Base-by-base conservation (phyloP, 192 early-diverging fungal genomes). In the Glomus cerebriforme region DNA sequence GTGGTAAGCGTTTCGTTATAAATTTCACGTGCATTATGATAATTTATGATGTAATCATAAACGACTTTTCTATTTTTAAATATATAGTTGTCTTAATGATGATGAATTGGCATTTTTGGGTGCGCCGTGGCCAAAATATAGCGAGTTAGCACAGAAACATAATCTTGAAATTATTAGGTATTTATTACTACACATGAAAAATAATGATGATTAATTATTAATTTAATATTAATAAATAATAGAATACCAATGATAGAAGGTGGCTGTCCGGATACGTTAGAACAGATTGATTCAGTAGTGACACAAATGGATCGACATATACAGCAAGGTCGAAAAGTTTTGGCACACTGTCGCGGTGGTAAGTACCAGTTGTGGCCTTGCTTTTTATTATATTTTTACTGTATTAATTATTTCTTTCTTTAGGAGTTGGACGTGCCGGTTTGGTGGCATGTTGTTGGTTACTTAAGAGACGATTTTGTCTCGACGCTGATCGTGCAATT, bases 401-500 rank as follows among this genome's bases (percentile, higher is more conserved):
- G 29, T 17, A 31, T 59, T 47, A 79, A 60, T 45, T 72, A 68
- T 77, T 34, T 75, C n/a, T 58, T 24, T 62, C 22, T 72, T 59
- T 75, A 89, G 92, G 93, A 34, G 88, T 95, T 31, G 93, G 93
- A 26, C 82, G 93, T 47, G 93, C 93, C 13, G 93, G 91, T 3
- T 74, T 95, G n/a, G 85, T 95, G 59, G 93, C 92, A 0, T 92
- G 92, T 77, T 95, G 93, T 65, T 92, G 89, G 84, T 77, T 95
- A 47, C 69, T 95, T 13, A 78, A 90, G 29, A 85, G 85, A 34
- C 79, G 81, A 15, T 90, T 87, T 39, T 90, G 88, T 70, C 69
- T 49, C 24, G 76, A 80, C 19, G 85, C 89, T 29, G 82, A 85
- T 37, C 83, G 85, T 7, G 90, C 90, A 34, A 87, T 94, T n/a